Conservation (phyloP, 2,329 filamentous ascomycete species). For the Fusarium subglutinans region DNA sequence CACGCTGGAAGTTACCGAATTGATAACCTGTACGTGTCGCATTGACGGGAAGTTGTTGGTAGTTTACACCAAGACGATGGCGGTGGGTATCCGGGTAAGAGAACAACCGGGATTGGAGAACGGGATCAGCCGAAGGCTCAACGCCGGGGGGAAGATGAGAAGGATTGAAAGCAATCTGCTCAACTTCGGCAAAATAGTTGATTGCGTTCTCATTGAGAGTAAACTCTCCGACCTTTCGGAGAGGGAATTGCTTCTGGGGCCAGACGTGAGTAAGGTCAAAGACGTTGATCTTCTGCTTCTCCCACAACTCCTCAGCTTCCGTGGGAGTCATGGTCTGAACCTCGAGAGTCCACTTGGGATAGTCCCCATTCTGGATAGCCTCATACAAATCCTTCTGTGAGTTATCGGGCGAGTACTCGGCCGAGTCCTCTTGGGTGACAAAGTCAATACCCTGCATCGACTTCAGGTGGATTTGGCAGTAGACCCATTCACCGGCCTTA, state of each 20-base stretch:
- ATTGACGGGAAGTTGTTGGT: constrained; percentile 52
- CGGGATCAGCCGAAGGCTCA: constrained; percentile 69
- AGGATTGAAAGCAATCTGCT: constrained; percentile 74
- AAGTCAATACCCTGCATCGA: constrained; percentile 28
- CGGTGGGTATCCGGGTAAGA: constrained; percentile 70
- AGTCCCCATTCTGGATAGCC: constrained; percentile 46
- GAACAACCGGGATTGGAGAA: constrained; percentile 69
- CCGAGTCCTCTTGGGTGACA: constrained; percentile 18
- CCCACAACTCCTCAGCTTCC: constrained; percentile 37
- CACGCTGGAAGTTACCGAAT: constrained; percentile 25
- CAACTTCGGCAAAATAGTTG: constrained; percentile 71
- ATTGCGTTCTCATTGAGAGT: constrained; percentile 72
- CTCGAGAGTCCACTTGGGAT: constrained; percentile 64
- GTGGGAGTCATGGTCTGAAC: constrained; percentile 52
- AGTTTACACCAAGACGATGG: constrained; percentile 71
- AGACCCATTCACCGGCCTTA: constrained; percentile 15
- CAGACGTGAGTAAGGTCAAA: constrained; percentile 71
- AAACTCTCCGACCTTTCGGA: constrained; percentile 66
- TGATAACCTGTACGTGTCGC: neutral
- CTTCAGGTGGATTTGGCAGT: constrained; percentile 22
- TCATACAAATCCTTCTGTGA: constrained; percentile 34
- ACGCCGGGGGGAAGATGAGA: constrained; percentile 71
- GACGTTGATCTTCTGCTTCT: constrained; percentile 57
- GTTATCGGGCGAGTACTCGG: constrained; percentile 8
- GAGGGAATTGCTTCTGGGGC: constrained; percentile 27